Base-by-base conservation (phyloP, 106 monocot species). In the Hemerocallis citrina region DNA sequence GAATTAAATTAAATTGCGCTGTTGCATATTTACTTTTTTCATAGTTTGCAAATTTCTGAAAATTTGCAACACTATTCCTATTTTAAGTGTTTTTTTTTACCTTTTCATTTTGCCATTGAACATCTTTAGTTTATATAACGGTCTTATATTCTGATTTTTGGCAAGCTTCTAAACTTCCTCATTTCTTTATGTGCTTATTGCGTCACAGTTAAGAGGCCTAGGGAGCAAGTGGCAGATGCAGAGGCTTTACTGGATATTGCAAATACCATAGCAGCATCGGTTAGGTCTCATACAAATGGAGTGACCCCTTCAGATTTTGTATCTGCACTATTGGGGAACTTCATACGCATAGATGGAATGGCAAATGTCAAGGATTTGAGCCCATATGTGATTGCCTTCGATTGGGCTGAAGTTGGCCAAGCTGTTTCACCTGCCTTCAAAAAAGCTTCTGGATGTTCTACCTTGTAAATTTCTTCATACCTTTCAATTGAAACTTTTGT, bases 161-260 rank as follows among this genome's bases (percentile, higher is more conserved):
- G 24, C 9, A 27, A 13, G 8, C 51, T 51, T 13, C 28, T 3
- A 28, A 13, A 28, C 2, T 27, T 25, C 0, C 27, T 28, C 12
- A 24, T 51, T 51, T 3, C 31, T n/a, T 52, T 28, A 54, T 54
- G 29, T 5, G n/a, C 54, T 54, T 54, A 7, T 15, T 7, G 4
- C n/a, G 25, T 8, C 36, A 59, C 39, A 59, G 59, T 59, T 59
- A 11, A 39, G 38, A 59, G 40, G 59, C 59, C 59, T 39, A 59
- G 59, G 39, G 94, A 95, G 55, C 94, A 95, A 64, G 83, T 89
- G 17, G 77, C 86, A 31, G 94, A 95, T 73, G 94, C 89, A 8
- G 94, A 95, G 64, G 69, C 94, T 39, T 58, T 95, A 28, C 40
- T 89, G 33, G 83, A 81, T 48, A 78, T 95, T 25, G 66, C 82